These are phyloP conservation scores for Diaporthe citrichinensis DNA, from an alignment of 2,329 filamentous ascomycete species.

Conservation along the genomic window DNA sequence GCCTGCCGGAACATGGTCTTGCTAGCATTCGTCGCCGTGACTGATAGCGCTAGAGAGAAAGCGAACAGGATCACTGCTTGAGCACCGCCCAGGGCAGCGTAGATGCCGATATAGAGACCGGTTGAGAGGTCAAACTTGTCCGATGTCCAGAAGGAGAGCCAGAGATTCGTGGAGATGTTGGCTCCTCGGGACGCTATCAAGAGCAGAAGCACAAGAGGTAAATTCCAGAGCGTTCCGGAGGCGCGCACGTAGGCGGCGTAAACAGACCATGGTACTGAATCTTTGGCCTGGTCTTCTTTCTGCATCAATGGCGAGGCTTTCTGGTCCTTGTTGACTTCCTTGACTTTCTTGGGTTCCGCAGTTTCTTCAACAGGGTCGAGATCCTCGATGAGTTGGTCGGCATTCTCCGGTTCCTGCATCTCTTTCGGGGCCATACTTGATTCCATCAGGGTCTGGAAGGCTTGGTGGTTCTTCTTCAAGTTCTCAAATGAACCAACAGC, in stretches of 20 bases:
- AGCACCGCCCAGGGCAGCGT: constrained; percentile 77
- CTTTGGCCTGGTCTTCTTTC: constrained; percentile 75
- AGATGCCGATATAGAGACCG: constrained; percentile 80
- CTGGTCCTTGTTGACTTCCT: neutral
- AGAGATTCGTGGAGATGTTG: constrained; percentile 90
- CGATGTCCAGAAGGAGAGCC: constrained; percentile 95
- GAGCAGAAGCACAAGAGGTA: constrained; percentile 72
- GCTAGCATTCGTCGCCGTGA: constrained; percentile 84
- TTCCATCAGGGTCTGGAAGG: constrained; percentile 88
- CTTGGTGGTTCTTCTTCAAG: constrained; percentile 72
- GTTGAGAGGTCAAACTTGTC: constrained; percentile 77
- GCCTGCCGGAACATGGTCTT: constrained; percentile 86
- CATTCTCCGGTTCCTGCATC: constrained; percentile 70
- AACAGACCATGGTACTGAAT: constrained; percentile 84
- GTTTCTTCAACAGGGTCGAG: neutral
- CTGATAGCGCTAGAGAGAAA: constrained; percentile 85
- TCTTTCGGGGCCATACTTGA: constrained; percentile 80
- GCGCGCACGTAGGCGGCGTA: constrained; percentile 84
- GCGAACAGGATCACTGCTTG: constrained; percentile 84
- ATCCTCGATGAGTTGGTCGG: neutral
- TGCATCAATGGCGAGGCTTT: constrained; percentile 74
- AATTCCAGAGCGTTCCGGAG: constrained; percentile 79
- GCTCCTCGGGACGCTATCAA: constrained; percentile 82
- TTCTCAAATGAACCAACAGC: constrained; percentile 76
- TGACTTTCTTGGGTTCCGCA: constrained; percentile 51